Base-by-base conservation (phyloP, 1,284 basidiomycete species). In the Athelia psychrophila region DNA sequence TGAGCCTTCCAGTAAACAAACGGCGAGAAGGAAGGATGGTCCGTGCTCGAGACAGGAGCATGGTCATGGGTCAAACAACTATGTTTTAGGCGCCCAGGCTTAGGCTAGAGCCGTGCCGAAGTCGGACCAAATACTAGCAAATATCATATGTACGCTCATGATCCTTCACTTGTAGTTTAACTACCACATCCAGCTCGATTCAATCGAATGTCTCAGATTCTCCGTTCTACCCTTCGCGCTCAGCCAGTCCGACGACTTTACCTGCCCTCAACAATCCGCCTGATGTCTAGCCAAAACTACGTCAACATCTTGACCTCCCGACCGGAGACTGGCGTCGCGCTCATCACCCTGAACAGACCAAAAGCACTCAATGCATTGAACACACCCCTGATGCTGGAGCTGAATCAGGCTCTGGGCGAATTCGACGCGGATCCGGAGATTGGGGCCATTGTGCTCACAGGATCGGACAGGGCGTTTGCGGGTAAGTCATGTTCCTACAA, bases 351-450 rank as follows among this genome's bases (percentile, higher is more conserved):
- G 64, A 98, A 99, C 77, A 82, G 96, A 51, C 96, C 97, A 48
- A 98, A 97, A 66, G 93, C 93, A 22, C 80, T 98, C 61, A 98
- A 99, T 68, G 96, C 97, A 35, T 78, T 99, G 55, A 91, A 82
- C 63, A 80, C 86, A 10, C 87, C 91, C 8, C 76, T 96, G 54
- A 88, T 95, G 66, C 70, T 71, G 19, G 86, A 92, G 64, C 79
- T 97, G 48, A 91, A 93, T 64, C 76, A 81, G 49, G 93, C 91
- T 16, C 69, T 95, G 47, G 77, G 73, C 27, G 80, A 83, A 48
- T 84, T 88, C 3, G 91, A 94, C 63, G 73, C 71, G 40, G 93
- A 96, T 61, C 77, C 84, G 33, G 71, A 74, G 10, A 76, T 92
- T 48, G 83, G 88, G 45, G 94, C 93, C 20, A 86, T 99, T 60